Evolutionary conservation across 1,139 yeast genomes (phyloP).

Genomic region (Waltiozyma solani): DNA sequence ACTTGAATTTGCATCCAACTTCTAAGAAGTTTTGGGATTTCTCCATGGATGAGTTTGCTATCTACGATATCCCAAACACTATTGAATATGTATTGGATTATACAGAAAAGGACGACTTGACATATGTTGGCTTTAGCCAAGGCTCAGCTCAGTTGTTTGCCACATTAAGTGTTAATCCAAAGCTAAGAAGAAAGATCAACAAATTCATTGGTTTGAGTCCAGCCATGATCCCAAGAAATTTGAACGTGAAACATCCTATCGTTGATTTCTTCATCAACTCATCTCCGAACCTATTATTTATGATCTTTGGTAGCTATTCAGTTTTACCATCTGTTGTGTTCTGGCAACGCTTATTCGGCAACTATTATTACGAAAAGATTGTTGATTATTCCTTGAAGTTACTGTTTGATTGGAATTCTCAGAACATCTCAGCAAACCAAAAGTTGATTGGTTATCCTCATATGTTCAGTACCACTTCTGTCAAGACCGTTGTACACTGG

Average conservation of each 20-base stretch:
- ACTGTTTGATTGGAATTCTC: conserved; percentile 71
- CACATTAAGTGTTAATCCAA: conserved; percentile 56
- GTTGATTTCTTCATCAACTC: conserved; percentile 72
- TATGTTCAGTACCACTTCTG: conserved; percentile 83
- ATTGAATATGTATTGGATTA: conserved; percentile 43
- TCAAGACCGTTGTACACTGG: conserved; percentile 93
- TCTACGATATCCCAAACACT: conserved; percentile 64
- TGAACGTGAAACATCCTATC: conserved; percentile 50
- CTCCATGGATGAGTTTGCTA: conserved; percentile 65
- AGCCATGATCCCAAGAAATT: conserved; percentile 87
- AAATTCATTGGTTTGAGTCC: conserved; percentile 81
- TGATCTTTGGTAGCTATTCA: conserved; percentile 65
- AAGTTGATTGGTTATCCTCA: conserved; percentile 74
- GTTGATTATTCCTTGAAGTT: conserved; percentile 61
- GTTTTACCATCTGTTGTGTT: conserved; percentile 68
- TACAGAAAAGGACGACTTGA: conserved; percentile 31
- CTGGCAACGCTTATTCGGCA: conserved; percentile 79
- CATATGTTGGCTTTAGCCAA: conserved; percentile 76
- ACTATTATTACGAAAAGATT: conserved; percentile 64
- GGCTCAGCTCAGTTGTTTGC: conserved; percentile 88
- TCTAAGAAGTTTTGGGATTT: conserved; percentile 68
- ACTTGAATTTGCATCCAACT: conserved; percentile 30
- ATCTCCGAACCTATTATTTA: conserved; percentile 65
- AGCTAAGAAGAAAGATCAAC: conserved; percentile 57
- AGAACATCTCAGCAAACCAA: conserved; percentile 61